phyloP scores from a whole-genome alignment of 805 yeast genomes.

The Yarrowia osloensis region DNA sequence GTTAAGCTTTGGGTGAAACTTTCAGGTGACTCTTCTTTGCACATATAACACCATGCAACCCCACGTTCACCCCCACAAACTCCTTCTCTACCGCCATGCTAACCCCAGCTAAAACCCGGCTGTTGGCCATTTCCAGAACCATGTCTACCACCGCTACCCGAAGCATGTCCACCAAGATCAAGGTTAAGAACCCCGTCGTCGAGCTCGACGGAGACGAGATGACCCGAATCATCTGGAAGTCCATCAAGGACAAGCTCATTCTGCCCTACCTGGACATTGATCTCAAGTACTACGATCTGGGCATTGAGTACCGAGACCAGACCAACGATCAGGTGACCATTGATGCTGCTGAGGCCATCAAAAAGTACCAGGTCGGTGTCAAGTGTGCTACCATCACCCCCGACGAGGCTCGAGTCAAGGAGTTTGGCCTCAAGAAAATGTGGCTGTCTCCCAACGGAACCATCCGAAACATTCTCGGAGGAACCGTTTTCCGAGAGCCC shows the following conservation, averaged over 20 bases:
- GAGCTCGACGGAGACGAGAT: constrained; percentile 98
- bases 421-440: constrained; percentile 89
- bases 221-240: constrained; percentile 94
- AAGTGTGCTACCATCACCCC: constrained; percentile 99
- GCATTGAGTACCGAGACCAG: constrained; percentile 80
- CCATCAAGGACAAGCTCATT: constrained; percentile 82
- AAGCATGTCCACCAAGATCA: constrained; percentile 52
- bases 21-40: constrained; percentile 9
- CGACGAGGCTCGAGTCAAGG: constrained; percentile 85
- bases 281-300: constrained; percentile 87
- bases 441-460: constrained; percentile 98
- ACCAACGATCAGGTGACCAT: constrained; percentile 86
- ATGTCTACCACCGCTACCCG: constrained; percentile 31
- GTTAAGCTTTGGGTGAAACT: not conserved
- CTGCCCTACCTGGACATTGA: constrained; percentile 84
- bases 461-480: constrained; percentile 91
- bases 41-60: constrained; percentile 16
- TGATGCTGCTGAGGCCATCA: constrained; percentile 88
- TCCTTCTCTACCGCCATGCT: not conserved
- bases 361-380: constrained; percentile 87
- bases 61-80: not conserved
- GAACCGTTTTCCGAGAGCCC: constrained; percentile 96
- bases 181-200: constrained; percentile 84
- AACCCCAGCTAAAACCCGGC: constrained; percentile 29
- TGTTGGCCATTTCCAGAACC: constrained; percentile 27